phyloP scores from a whole-genome alignment of 2,329 filamentous ascomycete species.

The Aspergillus clavatus region DNA sequence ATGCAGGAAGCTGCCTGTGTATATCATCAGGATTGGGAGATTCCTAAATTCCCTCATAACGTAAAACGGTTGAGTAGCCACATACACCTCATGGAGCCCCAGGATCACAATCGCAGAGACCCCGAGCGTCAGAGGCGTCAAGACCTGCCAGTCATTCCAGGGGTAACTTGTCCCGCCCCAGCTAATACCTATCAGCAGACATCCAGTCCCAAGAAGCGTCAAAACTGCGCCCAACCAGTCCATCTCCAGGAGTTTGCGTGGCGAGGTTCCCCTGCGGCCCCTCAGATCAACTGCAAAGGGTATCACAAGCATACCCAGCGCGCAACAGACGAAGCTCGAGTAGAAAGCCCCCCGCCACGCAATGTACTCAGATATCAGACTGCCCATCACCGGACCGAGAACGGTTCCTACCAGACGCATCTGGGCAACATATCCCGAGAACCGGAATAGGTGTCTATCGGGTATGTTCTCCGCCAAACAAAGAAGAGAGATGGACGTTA shows the following conservation, averaged over 20 bases:
- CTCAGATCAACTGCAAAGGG: constrained; percentile 29
- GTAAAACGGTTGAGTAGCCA: constrained; percentile 34
- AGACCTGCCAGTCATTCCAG: constrained; percentile 38
- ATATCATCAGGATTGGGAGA: constrained; percentile 34
- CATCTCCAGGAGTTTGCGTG: constrained; percentile 23
- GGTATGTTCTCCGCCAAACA: constrained; percentile 42
- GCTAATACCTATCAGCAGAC: constrained; percentile 40
- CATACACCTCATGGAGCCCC: constrained; percentile 33
- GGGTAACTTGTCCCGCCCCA: constrained; percentile 40
- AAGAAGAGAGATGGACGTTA: constrained; percentile 40
- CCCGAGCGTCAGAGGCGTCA: constrained; percentile 39
- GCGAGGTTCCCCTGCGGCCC: constrained; percentile 18
- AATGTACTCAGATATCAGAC: constrained; percentile 22
- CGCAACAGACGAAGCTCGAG: constrained; percentile 30
- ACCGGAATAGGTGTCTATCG: constrained; percentile 28
- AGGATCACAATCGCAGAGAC: constrained; percentile 26
- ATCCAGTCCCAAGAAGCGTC: constrained; percentile 34
- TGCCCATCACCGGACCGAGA: constrained; percentile 24
- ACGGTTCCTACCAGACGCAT: constrained; percentile 30
- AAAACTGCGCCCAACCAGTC: constrained; percentile 44
- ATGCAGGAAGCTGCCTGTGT: constrained; percentile 39
- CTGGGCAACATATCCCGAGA: constrained; percentile 28
- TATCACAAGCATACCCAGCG: constrained; percentile 24
- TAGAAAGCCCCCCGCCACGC: constrained; percentile 29
- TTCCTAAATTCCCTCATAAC: constrained; percentile 35